These are phyloP conservation scores for Pleurozium schreberi DNA, from an alignment of 225 moss, liverwort and hornwort genomes.

Conservation along the genomic window DNA sequence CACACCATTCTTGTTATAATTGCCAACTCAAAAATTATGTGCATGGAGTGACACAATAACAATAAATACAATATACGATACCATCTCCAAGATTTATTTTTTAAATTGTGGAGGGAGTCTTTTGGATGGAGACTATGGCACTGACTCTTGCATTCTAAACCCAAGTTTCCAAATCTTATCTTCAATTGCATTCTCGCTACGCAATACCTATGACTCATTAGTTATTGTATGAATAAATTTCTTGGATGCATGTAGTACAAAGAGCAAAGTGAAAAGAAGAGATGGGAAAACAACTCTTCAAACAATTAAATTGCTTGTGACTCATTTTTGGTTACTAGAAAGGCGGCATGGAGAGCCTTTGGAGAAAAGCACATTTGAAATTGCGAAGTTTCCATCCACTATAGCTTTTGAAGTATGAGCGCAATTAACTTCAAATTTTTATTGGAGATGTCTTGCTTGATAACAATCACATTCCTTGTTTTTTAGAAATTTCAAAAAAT, in stretches of 20 bases:
- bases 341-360: background rate
- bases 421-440: too few species aligned
- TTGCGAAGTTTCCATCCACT: too few species aligned
- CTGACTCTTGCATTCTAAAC: too few species aligned
- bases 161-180: too few species aligned
- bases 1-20: background rate
- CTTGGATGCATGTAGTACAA: background rate
- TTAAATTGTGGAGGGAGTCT: too few species aligned
- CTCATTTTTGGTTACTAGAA: background rate
- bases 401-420: too few species aligned
- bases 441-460: too few species aligned
- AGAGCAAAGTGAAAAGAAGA: rapidly evolving
- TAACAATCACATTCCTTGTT: too few species aligned
- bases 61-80: too few species aligned
- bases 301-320: background rate
- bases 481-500: too few species aligned
- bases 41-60: background rate
- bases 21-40: background rate
- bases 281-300: background rate
- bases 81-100: too few species aligned
- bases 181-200: rapidly evolving
- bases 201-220: background rate
- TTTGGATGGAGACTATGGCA: too few species aligned
- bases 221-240: background rate
- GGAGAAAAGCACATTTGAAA: background rate